Base-by-base conservation (phyloP, 2,329 filamentous ascomycete species). In the Trichoderma cornu-damae region DNA sequence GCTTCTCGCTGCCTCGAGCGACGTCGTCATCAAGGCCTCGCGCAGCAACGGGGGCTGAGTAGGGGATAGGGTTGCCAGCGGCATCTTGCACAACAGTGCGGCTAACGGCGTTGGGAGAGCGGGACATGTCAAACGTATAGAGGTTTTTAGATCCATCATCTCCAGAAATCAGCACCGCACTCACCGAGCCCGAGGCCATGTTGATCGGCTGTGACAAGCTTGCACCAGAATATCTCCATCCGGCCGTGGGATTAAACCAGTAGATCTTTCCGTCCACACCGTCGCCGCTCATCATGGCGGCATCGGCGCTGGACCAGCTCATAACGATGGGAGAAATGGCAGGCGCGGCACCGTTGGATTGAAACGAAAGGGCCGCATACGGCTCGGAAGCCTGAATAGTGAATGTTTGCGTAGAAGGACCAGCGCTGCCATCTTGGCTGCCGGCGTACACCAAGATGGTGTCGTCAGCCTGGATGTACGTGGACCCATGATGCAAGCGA, bases 391-490 rank as follows among this genome's bases (percentile, higher is more conserved):
- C 85, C 2, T 79, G 75, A 59, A 96, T 84, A 16, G 87, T 79
- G 66, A 92, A 96, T 0, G 90, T 93, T 63, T 90, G 81, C 1
- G 86, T 83, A 1, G 89, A 91, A 1, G 81, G 75, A 6, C 75
- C 72, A 7, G 74, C 70, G 32, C 73, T 74, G 24, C 82, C 83
- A 63, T 85, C 81, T 64, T 86, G 83, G 14, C 80, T 84, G 44
- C 93, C 93, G 30, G 86, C 89, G 68, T 92, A 96, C 24, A 96
- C 79, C 22, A 96, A 73, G 55, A 97, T 88, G 3, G 83, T 80
- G 56, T 89, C 80, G 14, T 84, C 81, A 20, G 80, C 79, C 61
- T 84, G 80, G 54, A 97, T 76, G 68, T 91, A 96, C 16, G 83
- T 80, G 11, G 88, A 87, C 62, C 83, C 86, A 70, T 97, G 93